Evolutionary conservation across 2,329 filamentous ascomycete species (phyloP).

Genomic region (Dendrostoma leiphaemia): DNA sequence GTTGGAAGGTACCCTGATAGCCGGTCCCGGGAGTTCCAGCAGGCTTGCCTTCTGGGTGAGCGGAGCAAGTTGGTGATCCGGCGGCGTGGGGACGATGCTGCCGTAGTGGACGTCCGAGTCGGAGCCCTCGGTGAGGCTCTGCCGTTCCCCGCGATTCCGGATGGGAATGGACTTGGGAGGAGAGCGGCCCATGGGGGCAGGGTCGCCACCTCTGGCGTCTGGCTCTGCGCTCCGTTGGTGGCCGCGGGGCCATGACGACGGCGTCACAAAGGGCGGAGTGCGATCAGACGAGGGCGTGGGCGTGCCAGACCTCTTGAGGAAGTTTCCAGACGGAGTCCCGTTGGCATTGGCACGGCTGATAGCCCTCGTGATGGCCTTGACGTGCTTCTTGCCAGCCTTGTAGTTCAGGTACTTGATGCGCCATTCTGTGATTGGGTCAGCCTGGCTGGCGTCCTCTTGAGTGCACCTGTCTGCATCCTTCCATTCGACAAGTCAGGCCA

Average conservation of each 20-base stretch:
- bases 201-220: constrained; percentile 17
- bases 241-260: constrained; percentile 27
- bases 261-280: constrained; percentile 22
- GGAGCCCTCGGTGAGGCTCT: constrained; percentile 37
- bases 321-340: constrained; percentile 42
- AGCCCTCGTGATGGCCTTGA: constrained; percentile 78
- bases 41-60: constrained; percentile 28
- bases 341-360: constrained; percentile 59
- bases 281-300: constrained; percentile 27
- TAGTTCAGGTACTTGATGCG: constrained; percentile 92
- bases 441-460: neutral
- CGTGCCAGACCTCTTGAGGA: constrained; percentile 30
- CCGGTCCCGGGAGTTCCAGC: constrained; percentile 55
- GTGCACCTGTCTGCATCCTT: neutral
- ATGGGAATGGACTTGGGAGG: constrained; percentile 23
- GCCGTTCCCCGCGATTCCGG: constrained; percentile 32
- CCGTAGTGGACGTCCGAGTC: constrained; percentile 47
- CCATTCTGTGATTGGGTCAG: constrained; percentile 64
- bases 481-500: neutral
- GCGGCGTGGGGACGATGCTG: constrained; percentile 48
- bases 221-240: constrained; percentile 20
- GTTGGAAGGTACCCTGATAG: constrained; percentile 41
- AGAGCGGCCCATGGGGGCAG: constrained; percentile 25
- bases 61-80: constrained; percentile 21
- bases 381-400: constrained; percentile 90